Evolutionary conservation across 2,329 filamentous ascomycete species (phyloP), one percentile per base, ranked within the genome.

Genomic region (Aspergillus sp.): DNA sequence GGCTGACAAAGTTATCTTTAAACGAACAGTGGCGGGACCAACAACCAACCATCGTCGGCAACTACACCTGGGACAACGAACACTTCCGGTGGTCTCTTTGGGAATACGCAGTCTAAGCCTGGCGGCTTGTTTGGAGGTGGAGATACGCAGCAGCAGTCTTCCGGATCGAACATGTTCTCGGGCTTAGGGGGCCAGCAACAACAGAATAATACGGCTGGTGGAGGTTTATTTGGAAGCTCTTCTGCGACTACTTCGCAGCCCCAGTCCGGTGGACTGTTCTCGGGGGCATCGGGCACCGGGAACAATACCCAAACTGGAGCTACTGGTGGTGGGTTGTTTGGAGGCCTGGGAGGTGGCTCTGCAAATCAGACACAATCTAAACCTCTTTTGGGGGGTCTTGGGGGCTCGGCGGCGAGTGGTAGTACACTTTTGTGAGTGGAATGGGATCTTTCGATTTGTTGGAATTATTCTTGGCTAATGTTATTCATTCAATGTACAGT

Each of bases 351-450:
- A 39, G 53, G 54, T 29, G 48, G 36, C 19, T 51, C 63, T 6
- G 55, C 61, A 1, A 53, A 55, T 39, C 68, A 69, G 48, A 56
- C 56, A 27, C 65, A 67, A 45, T 48, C 58, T 32, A 66, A 68
- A 46, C 61, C 66, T 19, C 44, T 62, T 8, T 67, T 70, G 44
- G 58, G 41, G 5, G 57, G 58, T 5, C 44, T 64, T n/a, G 60
- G 62, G 10, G 48, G 49, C 29, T 55, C 64, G 43, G 58, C 61
- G 9, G 53, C 55, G 7, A 52, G 57, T 33, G 56, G 59, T 9
- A 57, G 57, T 29, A 57, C 60, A 41, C 49, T 67, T 33, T 66
- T 69, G 66, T 69, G 56, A 66, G 65, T 56, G 35, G 27, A 42
- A 7, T 28, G 26, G 36, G 27, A 39, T 9, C 12, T 41, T 9